Conservation (phyloP, 495 filamentous ascomycete species). For the Penicillium argentinense region DNA sequence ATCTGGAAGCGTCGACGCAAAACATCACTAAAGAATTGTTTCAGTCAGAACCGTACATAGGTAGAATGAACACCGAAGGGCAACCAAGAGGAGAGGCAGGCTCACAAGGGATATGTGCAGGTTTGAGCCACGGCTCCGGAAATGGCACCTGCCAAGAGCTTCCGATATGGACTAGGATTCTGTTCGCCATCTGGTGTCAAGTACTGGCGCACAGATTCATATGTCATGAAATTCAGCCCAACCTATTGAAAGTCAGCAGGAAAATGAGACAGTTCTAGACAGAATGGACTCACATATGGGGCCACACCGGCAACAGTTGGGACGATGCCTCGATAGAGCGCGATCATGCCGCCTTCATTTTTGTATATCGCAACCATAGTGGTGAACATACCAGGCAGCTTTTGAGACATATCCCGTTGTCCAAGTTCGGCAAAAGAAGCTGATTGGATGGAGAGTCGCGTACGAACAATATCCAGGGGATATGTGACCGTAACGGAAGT, state of each 20-base stretch:
- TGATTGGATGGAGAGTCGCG: conserved; percentile 91
- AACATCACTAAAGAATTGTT: conserved; percentile 64
- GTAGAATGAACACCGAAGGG: no score
- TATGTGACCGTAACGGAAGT: conserved; percentile 83
- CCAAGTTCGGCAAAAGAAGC: conserved; percentile 84
- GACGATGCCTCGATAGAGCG: conserved; percentile 87
- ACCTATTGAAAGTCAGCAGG: conserved; percentile 64
- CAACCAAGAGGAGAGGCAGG: no score
- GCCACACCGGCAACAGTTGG: conserved; percentile 95
- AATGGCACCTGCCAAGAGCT: conserved; percentile 84
- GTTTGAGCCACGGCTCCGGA: conserved; percentile 97
- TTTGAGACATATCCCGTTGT: conserved; percentile 38
- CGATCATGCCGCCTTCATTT: conserved; percentile 79
- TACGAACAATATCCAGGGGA: conserved; percentile 95
- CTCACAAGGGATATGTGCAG: conserved; percentile 97
- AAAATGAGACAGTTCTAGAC: neutral
- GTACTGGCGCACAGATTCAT: conserved; percentile 81
- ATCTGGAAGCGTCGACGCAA: conserved; percentile 96
- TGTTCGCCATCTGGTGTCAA: conserved; percentile 86
- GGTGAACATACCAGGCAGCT: conserved; percentile 90
- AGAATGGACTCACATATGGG: conserved; percentile 69
- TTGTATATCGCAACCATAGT: conserved; percentile 84
- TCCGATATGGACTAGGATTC: conserved; percentile 76
- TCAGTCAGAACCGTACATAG: neutral
- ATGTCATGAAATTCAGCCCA: conserved; percentile 97